Base-by-base conservation (phyloP, 257 asterid genomes). In the Cinchona pubescens region DNA sequence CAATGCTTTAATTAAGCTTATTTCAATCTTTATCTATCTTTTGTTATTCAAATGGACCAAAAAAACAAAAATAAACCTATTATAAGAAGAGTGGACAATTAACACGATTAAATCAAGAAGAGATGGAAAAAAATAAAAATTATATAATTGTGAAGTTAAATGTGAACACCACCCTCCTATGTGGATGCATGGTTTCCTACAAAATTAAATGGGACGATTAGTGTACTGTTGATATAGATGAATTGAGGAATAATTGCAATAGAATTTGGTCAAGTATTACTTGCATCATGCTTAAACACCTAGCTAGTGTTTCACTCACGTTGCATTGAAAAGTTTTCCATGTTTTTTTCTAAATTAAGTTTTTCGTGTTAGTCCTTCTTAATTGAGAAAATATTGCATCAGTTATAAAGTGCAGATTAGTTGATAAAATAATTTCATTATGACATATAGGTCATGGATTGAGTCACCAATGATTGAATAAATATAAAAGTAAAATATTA, bases 11-110 rank as follows among this genome's bases (percentile, higher is more conserved):
- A 12, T 11, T n/a, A n/a, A n/a, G n/a, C n/a, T 58, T 12, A 40
- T 29, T 66, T 66, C 53, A 67, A 25, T 43, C 72, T 67, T 25
- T 29, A 59, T 59, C 65, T n/a, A n/a, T 19, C 71, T 65, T 42
- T 21, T 8, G 35, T 65, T 21, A 5, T n/a, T 27, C 1, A 63
- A 19, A 63, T 32, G 7, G 13, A 63, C 14, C 27, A 5, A 4
- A 7, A 18, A 7, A 34, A 19, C 0, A 34, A 18, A 63, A 35
- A 34, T 7, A 7, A 32, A 13, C 5, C 18, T 23, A 21, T 7
- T 14, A 16, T 34, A 19, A 14, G 27, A 25, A 29, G 35, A 27
- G 27, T 18, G 13, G 35, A 1, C 4, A 59, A 12, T 53, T 53
- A 8, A 23, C 0, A 16, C 4, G 13, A 6, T n/a, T 9, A 55